These are phyloP conservation scores for Nepenthes mirabilis DNA, from an alignment of 148 eudicot species.

Conservation along the genomic window DNA sequence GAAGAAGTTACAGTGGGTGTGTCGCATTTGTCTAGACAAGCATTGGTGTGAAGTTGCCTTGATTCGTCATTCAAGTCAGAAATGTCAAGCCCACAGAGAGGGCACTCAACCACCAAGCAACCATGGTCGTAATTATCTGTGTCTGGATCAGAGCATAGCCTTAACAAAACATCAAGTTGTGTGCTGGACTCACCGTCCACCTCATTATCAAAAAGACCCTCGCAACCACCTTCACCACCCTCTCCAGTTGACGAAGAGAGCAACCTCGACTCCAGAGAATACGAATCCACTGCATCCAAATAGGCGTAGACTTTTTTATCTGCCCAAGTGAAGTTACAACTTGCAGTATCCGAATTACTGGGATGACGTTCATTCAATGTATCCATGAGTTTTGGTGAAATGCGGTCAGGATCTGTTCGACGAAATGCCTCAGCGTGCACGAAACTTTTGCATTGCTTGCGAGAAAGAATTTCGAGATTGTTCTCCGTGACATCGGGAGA, in stretches of 20 bases:
- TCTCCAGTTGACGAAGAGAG: slow-evolving; percentile 14
- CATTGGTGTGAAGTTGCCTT: slow-evolving; percentile 59
- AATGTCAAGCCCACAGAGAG: slow-evolving; percentile 62
- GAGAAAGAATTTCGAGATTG: no score
- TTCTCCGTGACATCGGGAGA: no score
- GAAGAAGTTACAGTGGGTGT: slow-evolving; percentile 1
- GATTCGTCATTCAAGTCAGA: slow-evolving; percentile 38
- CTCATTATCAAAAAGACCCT: slow-evolving; percentile 4
- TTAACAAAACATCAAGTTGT: slow-evolving; percentile 44
- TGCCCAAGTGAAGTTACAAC: no score
- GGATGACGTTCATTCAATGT: no score
- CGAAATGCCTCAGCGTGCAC: no score
- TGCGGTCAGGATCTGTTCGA: no score
- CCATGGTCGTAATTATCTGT: slow-evolving; percentile 12
- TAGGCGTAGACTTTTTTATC: no score
- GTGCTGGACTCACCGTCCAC: slow-evolving; percentile 25
- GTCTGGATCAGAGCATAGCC: slow-evolving; percentile 39
- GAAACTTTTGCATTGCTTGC: no score
- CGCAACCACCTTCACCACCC: slow-evolving; percentile 5
- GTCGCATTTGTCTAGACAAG: slow-evolving; percentile 57
- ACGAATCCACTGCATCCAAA: slow-evolving; percentile 3
- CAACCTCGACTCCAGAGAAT: slow-evolving; percentile 39
- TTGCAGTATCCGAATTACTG: no score
- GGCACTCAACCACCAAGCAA: slow-evolving; percentile 36
- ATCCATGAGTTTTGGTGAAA: no score